A percentile compares a stretch with the other conserved stretches of the same genome.
Conservation (phyloP, 164 flowering plant genomes). For the Hamamelis virginiana region DNA sequence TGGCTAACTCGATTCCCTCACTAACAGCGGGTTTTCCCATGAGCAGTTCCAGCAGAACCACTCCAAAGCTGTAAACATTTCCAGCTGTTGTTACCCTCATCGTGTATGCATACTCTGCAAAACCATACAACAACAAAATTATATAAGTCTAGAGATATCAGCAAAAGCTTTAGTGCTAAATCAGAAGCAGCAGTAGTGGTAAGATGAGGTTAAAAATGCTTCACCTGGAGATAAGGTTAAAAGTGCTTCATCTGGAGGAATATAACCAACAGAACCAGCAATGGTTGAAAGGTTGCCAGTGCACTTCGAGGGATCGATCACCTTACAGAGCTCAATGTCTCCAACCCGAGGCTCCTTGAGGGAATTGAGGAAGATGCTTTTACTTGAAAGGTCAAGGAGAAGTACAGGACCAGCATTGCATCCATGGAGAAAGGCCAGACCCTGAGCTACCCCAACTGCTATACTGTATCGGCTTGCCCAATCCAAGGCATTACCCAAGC, state of each 20-base stretch:
- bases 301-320: constrained; percentile 76
- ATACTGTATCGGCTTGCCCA: constrained; percentile 73
- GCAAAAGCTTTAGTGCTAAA: no score
- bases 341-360: constrained; percentile 67
- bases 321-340: constrained; percentile 71
- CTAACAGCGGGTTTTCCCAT: constrained; percentile 67
- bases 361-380: constrained; percentile 58
- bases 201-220: constrained; percentile 1
- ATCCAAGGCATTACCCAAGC: constrained; percentile 35
- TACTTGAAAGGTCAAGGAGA: constrained; percentile 68
- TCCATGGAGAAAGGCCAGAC: constrained; percentile 72
- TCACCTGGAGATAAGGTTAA: constrained; percentile 4
- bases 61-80: constrained; percentile 81
- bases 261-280: constrained; percentile 78
- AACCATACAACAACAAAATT: background rate
- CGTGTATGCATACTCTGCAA: constrained; percentile 85
- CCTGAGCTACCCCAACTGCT: constrained; percentile 79
- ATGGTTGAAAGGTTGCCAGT: constrained; percentile 64
- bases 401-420: constrained; percentile 49
- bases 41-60: constrained; percentile 61
- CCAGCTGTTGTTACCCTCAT: constrained; percentile 78
- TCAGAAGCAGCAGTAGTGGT: background rate
- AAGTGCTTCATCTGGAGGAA: constrained; percentile 65
- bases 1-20: constrained; percentile 66
- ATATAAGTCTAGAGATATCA: background rate